Conservation (phyloP, 2,329 filamentous ascomycete genomes). For the Cordyceps militaris region DNA sequence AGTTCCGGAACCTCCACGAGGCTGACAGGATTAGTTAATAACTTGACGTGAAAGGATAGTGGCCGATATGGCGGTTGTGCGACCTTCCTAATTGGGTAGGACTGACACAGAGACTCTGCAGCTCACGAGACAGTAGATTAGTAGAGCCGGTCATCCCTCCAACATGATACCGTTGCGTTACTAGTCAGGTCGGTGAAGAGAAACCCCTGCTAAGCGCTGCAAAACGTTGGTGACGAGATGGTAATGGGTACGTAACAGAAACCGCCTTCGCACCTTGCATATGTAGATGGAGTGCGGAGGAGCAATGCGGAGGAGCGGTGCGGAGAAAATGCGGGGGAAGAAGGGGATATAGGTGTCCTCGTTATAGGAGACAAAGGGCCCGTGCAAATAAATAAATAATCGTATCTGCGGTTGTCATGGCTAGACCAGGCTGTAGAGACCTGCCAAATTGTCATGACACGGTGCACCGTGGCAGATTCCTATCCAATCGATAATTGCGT, state of each 20-base stretch:
- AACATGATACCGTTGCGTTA: background rate
- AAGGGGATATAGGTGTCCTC: background rate
- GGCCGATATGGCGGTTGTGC: background rate
- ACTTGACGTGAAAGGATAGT: background rate
- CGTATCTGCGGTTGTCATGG: background rate
- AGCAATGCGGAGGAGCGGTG: background rate
- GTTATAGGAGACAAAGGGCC: background rate
- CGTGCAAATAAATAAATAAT: background rate
- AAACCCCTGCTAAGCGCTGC: background rate
- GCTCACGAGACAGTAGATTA: background rate
- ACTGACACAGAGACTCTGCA: background rate
- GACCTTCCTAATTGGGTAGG: conserved; percentile 4
- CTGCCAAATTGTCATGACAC: background rate
- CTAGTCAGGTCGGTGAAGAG: background rate
- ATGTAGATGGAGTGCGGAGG: background rate
- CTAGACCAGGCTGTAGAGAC: background rate
- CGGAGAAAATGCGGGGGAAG: conserved; percentile 3
- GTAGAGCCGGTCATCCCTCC: background rate
- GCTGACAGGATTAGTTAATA: background rate
- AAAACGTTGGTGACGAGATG: background rate
- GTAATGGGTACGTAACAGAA: conserved; percentile 10
- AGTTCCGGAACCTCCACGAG: background rate
- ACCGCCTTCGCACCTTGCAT: background rate
- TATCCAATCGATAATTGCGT: background rate
- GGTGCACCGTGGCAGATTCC: background rate